A percentile compares a stretch with the other conserved stretches of the same genome.
Conservation (phyloP, 306 rosid genomes). For the Oxytropis ochrocephala region DNA sequence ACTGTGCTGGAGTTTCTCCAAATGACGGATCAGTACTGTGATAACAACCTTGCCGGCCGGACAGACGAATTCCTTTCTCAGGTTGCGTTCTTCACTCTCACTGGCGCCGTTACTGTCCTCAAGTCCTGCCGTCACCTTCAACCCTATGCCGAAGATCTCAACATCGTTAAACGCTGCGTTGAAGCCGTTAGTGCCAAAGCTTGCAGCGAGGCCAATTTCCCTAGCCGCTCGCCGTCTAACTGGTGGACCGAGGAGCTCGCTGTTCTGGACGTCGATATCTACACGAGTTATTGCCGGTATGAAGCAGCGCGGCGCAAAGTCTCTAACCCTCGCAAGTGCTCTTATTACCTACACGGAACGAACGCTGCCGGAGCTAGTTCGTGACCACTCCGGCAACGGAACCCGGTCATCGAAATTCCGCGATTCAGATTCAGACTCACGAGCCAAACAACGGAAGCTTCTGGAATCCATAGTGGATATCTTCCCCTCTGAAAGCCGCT, state of each 20-base stretch:
- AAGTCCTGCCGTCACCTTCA: slow-evolving; percentile 54
- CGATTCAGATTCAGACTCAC: not conserved
- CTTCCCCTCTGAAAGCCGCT: slow-evolving; percentile 62
- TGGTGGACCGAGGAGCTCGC: slow-evolving; percentile 92
- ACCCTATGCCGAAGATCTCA: slow-evolving; percentile 49
- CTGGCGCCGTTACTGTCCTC: slow-evolving; percentile 53
- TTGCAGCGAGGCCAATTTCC: slow-evolving; percentile 66
- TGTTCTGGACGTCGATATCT: slow-evolving; percentile 41
- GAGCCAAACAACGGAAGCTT: slow-evolving; percentile 39
- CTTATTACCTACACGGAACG: slow-evolving; percentile 66
- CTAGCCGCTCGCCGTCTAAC: slow-evolving; percentile 68
- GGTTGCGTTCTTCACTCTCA: slow-evolving; percentile 56
- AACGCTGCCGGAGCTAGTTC: slow-evolving; percentile 69
- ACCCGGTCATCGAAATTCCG: not conserved
- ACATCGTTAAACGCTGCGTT: slow-evolving; percentile 45
- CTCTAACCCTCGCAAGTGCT: slow-evolving; percentile 46
- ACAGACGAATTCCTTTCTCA: slow-evolving; percentile 66
- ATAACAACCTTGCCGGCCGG: slow-evolving; percentile 62
- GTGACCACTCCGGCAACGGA: slow-evolving; percentile 60
- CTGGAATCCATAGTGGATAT: slow-evolving; percentile 53
- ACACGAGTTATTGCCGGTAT: slow-evolving; percentile 47
- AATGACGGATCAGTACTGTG: slow-evolving; percentile 66
- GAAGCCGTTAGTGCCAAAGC: slow-evolving; percentile 49
- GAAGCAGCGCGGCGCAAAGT: slow-evolving; percentile 57
- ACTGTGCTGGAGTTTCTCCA: slow-evolving; percentile 81